These are phyloP conservation scores for Tulasnella sp. DNA, from an alignment of 768 basidiomycete species.

Conservation along the genomic window DNA sequence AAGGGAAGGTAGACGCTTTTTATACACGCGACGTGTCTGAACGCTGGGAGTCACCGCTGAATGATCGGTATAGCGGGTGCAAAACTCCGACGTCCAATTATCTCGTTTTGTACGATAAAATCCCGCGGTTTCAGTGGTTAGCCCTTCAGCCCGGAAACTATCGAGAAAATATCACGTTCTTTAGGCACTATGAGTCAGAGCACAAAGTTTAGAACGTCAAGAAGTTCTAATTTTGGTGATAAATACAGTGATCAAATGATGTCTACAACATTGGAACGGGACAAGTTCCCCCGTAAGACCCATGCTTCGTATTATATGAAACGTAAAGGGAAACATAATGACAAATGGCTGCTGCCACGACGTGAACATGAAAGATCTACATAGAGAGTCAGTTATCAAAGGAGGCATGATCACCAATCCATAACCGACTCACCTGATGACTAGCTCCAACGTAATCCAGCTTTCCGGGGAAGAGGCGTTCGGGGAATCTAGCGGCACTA, in stretches of 20 bases:
- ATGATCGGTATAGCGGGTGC: too few relatives aligned
- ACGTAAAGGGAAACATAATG: constrained; percentile 49
- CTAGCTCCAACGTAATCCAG: constrained; percentile 72
- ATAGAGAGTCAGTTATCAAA: background rate
- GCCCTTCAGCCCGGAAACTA: too few relatives aligned
- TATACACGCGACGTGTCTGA: constrained; percentile 5
- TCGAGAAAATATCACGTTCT: too few relatives aligned
- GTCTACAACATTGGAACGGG: constrained; percentile 1
- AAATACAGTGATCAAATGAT: too few relatives aligned
- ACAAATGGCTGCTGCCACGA: constrained; percentile 55
- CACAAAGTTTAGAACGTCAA: too few relatives aligned
- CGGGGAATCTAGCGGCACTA: constrained; percentile 77
- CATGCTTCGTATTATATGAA: constrained; percentile 47
- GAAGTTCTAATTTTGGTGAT: too few relatives aligned
- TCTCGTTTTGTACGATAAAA: too few relatives aligned
- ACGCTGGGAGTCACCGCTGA: constrained; percentile 5
- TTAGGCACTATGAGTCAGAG: too few relatives aligned
- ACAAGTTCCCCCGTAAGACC: constrained; percentile 1
- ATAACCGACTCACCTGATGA: constrained; percentile 30
- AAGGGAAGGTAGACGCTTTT: background rate
- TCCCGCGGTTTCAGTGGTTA: too few relatives aligned
- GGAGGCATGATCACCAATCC: background rate
- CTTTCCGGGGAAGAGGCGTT: constrained; percentile 55
- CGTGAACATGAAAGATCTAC: constrained; percentile 78
- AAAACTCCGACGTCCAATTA: too few relatives aligned